These are phyloP conservation scores for Leptographium wingfieldii DNA, from an alignment of 2,329 filamentous ascomycete genomes.

Conservation along the genomic window DNA sequence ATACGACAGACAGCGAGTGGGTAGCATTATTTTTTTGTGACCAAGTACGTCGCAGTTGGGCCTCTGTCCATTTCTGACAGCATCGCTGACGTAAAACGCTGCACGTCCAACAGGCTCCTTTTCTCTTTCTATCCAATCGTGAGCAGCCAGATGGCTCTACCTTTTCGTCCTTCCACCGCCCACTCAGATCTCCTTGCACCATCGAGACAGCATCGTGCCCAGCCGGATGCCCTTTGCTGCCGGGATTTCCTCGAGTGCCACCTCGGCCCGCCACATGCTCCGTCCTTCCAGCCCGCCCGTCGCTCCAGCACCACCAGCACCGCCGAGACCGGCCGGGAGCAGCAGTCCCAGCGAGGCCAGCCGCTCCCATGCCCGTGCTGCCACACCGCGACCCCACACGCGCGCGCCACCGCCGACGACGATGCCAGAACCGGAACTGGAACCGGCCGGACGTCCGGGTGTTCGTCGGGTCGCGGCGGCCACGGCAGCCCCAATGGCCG, in stretches of 20 bases:
- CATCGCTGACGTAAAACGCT: too few relatives aligned
- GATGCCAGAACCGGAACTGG: conserved; percentile 33
- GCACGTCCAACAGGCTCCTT: too few relatives aligned
- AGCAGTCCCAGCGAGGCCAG: conserved; percentile 57
- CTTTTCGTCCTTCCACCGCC: background rate
- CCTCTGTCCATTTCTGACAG: too few relatives aligned
- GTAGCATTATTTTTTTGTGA: too few relatives aligned
- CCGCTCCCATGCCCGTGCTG: conserved; percentile 62
- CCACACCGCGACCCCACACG: conserved; percentile 65
- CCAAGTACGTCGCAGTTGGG: too few relatives aligned
- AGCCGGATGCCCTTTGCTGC: conserved; percentile 38
- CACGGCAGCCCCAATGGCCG: background rate
- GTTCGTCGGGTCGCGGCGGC: background rate
- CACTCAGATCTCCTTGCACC: conserved; percentile 59
- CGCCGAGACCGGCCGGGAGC: conserved; percentile 37
- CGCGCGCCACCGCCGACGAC: conserved; percentile 52
- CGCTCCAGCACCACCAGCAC: conserved; percentile 15
- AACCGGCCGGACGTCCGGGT: background rate
- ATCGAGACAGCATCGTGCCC: conserved; percentile 49
- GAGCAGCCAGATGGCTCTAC: too few relatives aligned
- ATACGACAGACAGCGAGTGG: too few relatives aligned
- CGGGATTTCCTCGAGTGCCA: conserved; percentile 67
- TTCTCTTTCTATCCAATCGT: background rate
- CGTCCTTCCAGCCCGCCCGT: conserved; percentile 44
- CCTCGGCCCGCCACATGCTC: conserved; percentile 60